Base-by-base conservation (phyloP, 768 basidiomycete genomes). In the Postia placenta region DNA sequence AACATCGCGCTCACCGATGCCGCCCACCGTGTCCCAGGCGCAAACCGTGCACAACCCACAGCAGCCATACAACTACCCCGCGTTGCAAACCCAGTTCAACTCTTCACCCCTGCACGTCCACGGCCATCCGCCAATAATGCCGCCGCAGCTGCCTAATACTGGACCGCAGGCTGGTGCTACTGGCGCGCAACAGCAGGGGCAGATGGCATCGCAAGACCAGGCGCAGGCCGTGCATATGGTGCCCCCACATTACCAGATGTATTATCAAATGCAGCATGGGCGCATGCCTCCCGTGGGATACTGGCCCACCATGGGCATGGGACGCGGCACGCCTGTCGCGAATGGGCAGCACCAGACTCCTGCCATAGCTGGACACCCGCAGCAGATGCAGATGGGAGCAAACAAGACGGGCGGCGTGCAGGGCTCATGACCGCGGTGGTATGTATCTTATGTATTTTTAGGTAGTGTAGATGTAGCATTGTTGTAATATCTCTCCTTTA, bases 351-450 rank as follows among this genome's bases (percentile, higher is more conserved):
- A 43, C 28, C 49, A 55, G 47, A 48, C 49, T 49, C 44, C 50
- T 25, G 46, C 42, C 24, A 47, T 59, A 51, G 46, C 50, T 37
- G 53, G 53, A 33, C 50, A 58, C 44, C 28, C 56, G 47, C 55
- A 58, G 51, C 60, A 61, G 52, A 56, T 57, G 58, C 56, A 55
- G 49, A 45, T 53, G 46, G 54, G 49, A 6, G 43, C 53, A 27
- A 56, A 47, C 49, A 58, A 60, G 49, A 48, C 59, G 28, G 57
- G 56, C 3, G 58, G 57, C 22, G 55, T 58, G 56, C 63, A 61
- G 56, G 62, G 59, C 11, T 53, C 57, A 35, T 60, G 53, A 55
- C 30, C n/a, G n/a, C 39, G 20, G n/a, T n/a, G 36, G 42, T 5
- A 9, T 47, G 48, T 53, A 50, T 45, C 25, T 48, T 49, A 51